phyloP scores from a whole-genome alignment of 345 rosid species.

The Ailanthus altissimus region DNA sequence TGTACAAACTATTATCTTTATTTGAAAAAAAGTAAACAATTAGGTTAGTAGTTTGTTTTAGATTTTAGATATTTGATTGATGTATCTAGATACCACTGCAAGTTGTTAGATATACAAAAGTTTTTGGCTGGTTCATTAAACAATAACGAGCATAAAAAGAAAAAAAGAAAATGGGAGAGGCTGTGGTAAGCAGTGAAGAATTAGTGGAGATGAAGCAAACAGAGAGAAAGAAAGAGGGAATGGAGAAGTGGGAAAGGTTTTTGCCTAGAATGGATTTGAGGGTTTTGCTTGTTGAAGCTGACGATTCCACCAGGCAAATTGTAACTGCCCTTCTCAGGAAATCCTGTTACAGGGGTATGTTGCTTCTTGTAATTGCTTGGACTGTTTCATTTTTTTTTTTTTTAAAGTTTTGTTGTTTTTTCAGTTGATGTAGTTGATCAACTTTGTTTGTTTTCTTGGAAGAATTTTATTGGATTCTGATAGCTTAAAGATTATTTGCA shows the following conservation, averaged over 20 bases:
- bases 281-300: conserved; percentile 88
- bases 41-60: not conserved
- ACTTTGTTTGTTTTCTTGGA: not conserved
- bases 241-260: conserved; percentile 68
- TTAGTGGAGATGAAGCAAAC: conserved; percentile 25
- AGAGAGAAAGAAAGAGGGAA: conserved; percentile 30
- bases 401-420: not conserved
- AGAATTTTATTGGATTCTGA: not conserved
- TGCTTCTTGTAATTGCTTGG: not conserved
- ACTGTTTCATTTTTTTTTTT: not conserved
- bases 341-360: conserved; percentile 81
- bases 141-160: not conserved
- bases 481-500: not conserved
- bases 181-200: conserved; percentile 21
- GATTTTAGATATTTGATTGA: not conserved
- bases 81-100: not conserved
- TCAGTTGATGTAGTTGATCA: not conserved
- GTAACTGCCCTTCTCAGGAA: conserved; percentile 81
- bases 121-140: not conserved
- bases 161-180: conserved; percentile 18
- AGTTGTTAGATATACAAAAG: not conserved
- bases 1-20: too few species aligned
- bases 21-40: too few species aligned
- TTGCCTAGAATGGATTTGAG: conserved; percentile 65
- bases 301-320: conserved; percentile 93